phyloP scores from a whole-genome alignment of 805 yeast species.

The Hanseniaspora osmophila region DNA sequence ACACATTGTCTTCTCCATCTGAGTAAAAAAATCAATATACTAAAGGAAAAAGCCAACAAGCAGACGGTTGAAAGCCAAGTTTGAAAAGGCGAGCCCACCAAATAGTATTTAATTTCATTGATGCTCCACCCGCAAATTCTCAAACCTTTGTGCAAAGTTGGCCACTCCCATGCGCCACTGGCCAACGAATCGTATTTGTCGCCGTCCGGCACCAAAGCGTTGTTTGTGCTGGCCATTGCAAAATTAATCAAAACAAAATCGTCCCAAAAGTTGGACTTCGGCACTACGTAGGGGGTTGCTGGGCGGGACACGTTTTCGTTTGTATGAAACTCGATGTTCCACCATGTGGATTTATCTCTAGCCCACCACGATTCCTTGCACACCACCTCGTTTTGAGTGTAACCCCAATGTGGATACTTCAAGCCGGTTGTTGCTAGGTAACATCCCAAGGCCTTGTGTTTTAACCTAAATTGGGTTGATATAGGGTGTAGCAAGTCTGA shows the following conservation, averaged over 20 bases:
- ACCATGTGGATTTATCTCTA: slow-evolving; percentile 78
- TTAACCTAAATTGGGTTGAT: slow-evolving; percentile 69
- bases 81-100: slow-evolving; percentile 66
- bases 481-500: slow-evolving; percentile 53
- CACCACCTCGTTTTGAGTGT: slow-evolving; percentile 90
- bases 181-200: slow-evolving; percentile 63
- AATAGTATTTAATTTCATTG: slow-evolving; percentile 43
- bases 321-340: slow-evolving; percentile 65
- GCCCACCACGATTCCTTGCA: slow-evolving; percentile 55
- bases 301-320: slow-evolving; percentile 48
- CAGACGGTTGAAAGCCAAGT: slow-evolving; percentile 62
- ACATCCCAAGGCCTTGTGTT: slow-evolving; percentile 56
- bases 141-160: slow-evolving; percentile 59
- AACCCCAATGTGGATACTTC: slow-evolving; percentile 90
- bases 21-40: slow-evolving; percentile 30
- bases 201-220: slow-evolving; percentile 64
- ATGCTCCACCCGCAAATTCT: slow-evolving; percentile 56
- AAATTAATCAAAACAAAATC: slow-evolving; percentile 64
- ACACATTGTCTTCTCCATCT: slow-evolving; percentile 48
- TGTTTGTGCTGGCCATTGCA: slow-evolving; percentile 82
- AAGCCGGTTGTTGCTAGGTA: slow-evolving; percentile 75
- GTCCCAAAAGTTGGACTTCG: slow-evolving; percentile 62
- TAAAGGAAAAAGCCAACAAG: slow-evolving; percentile 21
- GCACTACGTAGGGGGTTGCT: slow-evolving; percentile 28
- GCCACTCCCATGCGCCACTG: slow-evolving; percentile 81